These are phyloP conservation scores for Chrysanthemum lavandulifolium DNA, from an alignment of 129 eudicot species.

Conservation along the genomic window DNA sequence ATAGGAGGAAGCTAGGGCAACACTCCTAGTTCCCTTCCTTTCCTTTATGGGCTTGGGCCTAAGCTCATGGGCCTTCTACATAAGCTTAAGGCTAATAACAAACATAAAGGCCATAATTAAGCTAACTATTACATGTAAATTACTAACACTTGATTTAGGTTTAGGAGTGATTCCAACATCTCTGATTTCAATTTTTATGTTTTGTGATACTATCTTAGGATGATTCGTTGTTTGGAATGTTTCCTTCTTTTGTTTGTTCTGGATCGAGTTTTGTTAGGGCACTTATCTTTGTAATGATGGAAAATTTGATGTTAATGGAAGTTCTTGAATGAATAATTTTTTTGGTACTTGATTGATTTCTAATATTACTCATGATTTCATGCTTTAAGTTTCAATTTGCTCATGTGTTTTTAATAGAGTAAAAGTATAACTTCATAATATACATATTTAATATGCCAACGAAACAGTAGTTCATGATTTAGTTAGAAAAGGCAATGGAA, in stretches of 20 bases:
- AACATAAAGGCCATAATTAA: no score
- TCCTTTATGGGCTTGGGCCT: no score
- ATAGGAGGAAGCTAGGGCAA: no score
- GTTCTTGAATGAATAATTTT: background rate
- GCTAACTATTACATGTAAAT: no score
- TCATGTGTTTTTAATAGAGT: background rate
- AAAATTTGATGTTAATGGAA: no score
- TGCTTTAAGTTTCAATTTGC: background rate
- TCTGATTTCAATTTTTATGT: no score
- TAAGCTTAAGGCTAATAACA: no score
- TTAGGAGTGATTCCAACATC: no score
- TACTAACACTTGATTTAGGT: no score
- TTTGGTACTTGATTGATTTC: background rate
- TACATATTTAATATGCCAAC: background rate
- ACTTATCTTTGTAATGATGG: background rate
- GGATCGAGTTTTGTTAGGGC: background rate
- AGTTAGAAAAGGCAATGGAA: background rate
- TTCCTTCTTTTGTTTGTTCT: conserved; percentile 2
- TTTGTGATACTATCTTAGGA: no score
- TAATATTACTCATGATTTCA: background rate
- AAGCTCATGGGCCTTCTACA: no score
- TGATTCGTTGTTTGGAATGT: conserved; percentile 2
- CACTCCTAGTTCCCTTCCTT: no score
- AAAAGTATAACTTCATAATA: background rate
- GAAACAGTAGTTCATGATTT: background rate